Base-by-base conservation (phyloP, 306 rosid species). In the Spatholobus suberectus region DNA sequence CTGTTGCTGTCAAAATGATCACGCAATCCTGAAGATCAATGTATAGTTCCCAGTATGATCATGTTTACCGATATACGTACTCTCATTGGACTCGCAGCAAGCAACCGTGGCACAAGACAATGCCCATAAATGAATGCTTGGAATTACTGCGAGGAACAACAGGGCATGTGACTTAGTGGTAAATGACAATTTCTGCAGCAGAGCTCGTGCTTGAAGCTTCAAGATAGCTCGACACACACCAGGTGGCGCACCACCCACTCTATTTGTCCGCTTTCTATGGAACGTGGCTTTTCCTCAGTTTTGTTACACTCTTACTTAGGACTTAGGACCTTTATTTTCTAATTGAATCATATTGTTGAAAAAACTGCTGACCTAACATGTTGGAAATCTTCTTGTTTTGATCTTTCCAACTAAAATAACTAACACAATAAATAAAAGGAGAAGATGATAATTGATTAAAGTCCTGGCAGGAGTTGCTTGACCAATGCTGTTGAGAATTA, bases 111-210 rank as follows among this genome's bases (percentile, higher is more conserved):
- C 17, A 84, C 14, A 47, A 54, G 73, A 73, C 77, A 46, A 55
- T 79, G 67, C 13, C 41, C 70, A 80, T 58, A 75, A 71, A 75
- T 70, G 70, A 75, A 80, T 58, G 52, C 24, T 55, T 74, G 81
- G 75, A 79, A 62, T 62, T 18, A 54, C 26, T 66, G 54, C 32
- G 17, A 34, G 29, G 8, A 41, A 70, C 66, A 37, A 34, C 47
- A 58, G 18, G 24, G 70, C 88, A 80, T 59, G 85, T 85, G 88
- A 75, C 35, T 21, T 40, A 63, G 78, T n/a, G 78, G 43, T 65
- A 84, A 75, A 74, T 84, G 84, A 75, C 55, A 10, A 37, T 6
- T 13, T 70, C 43, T 35, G 32, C 17, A 78, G 24, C 71, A 62
- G 20, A 72, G 38, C 77, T 65, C 37, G 58, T 84, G 78, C 69